A percentile compares a stretch with the other conserved stretches of the same genome.
Conservation (phyloP, 768 basidiomycete genomes). For the Amanita fuliginea region DNA sequence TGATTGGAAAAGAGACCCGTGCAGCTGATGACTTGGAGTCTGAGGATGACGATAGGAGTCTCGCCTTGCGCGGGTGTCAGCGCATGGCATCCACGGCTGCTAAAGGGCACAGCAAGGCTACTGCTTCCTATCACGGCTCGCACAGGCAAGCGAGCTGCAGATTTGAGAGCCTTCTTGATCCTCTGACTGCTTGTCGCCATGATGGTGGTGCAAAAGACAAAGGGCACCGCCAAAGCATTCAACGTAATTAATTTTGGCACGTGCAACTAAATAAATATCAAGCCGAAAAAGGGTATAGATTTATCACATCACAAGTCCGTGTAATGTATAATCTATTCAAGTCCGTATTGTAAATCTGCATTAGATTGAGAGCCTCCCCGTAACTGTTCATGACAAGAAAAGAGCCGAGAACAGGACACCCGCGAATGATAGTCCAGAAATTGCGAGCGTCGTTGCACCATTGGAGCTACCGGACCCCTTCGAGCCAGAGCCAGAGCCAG, state of each 20-base stretch:
- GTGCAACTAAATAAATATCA: neutral
- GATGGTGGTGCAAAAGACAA: neutral
- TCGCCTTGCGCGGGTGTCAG: constrained; percentile 46
- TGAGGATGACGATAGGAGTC: constrained; percentile 50
- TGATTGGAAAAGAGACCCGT: constrained; percentile 52
- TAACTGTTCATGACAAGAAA: constrained; percentile 10
- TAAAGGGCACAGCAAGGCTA: constrained; percentile 8
- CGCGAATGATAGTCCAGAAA: constrained; percentile 10
- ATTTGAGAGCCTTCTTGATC: constrained; percentile 46
- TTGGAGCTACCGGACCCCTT: constrained; percentile 6
- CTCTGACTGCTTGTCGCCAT: constrained; percentile 19
- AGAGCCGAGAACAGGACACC: constrained; percentile 13
- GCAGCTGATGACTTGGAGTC: constrained; percentile 61
- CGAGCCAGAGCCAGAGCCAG: constrained; percentile 3
- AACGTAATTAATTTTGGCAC: neutral
- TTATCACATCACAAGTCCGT: constrained; percentile 1
- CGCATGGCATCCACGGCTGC: constrained; percentile 11
- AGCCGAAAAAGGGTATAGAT: neutral
- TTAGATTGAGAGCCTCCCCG: neutral
- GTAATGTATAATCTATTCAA: constrained; percentile 7
- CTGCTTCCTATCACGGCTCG: constrained; percentile 26
- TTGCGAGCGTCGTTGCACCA: constrained; percentile 8
- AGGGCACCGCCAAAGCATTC: too few species aligned
- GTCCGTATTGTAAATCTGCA: neutral
- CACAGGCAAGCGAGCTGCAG: constrained; percentile 43